Percentiles rank a stretch among this genome's conserved stretches.
Evolutionary conservation across 768 basidiomycete species (phyloP).

Genomic region (Suillus paluster): DNA sequence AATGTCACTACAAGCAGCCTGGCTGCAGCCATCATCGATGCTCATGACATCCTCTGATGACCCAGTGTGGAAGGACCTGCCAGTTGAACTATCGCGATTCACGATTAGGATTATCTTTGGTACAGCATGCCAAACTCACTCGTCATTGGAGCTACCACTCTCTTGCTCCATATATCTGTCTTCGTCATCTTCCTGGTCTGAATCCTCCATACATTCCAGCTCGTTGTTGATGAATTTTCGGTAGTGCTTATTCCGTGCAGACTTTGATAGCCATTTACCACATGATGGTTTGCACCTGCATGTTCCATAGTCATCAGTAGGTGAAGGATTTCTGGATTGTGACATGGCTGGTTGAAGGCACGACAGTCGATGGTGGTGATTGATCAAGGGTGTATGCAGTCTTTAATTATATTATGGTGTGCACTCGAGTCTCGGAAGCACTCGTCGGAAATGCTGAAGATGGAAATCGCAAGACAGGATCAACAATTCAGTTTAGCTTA

Average conservation of each 20-base stretch:
- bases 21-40: neutral
- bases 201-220: neutral
- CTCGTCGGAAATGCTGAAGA: too few relatives aligned
- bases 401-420: too few relatives aligned
- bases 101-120: neutral
- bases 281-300: neutral
- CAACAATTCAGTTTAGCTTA: too few relatives aligned
- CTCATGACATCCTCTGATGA: neutral
- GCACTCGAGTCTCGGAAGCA: too few relatives aligned
- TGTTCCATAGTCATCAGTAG: neutral
- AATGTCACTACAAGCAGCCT: neutral
- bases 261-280: neutral
- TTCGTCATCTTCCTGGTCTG: neutral
- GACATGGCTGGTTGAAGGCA: neutral
- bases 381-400: too few relatives aligned
- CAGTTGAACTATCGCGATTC: neutral
- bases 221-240: neutral
- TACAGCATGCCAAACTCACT: neutral
- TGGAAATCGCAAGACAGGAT: too few relatives aligned
- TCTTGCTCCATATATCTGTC: neutral
- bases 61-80: neutral
- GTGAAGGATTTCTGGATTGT: neutral
- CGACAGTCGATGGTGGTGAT: conserved; percentile 9
- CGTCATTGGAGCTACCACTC: neutral
- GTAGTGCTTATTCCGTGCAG: neutral